Percentiles rank a stretch among this genome's conserved stretches.
These are phyloP conservation scores for Wakefieldia striispora DNA, from an alignment of 768 basidiomycete genomes.

Conservation along the genomic window DNA sequence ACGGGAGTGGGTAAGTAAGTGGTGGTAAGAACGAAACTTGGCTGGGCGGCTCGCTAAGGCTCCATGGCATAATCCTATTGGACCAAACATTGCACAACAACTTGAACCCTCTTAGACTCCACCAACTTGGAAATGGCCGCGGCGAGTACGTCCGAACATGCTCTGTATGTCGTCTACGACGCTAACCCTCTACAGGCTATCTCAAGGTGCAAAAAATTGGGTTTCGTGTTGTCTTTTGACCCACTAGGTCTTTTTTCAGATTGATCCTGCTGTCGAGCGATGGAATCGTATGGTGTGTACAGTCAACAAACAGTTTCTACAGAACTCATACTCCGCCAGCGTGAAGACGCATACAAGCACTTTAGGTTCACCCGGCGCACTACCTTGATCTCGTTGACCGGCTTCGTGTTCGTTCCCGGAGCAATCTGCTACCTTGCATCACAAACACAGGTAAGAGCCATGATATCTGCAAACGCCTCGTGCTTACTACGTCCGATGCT, in stretches of 20 bases:
- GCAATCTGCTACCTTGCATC: conserved; percentile 46
- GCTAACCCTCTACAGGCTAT: conserved; percentile 41
- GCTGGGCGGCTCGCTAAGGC: neutral
- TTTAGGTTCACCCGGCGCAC: conserved; percentile 78
- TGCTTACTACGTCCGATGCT: conserved; percentile 3
- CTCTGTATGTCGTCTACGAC: neutral
- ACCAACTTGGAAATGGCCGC: conserved; percentile 54
- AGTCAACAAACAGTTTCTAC: neutral
- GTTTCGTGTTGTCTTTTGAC: neutral
- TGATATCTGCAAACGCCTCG: conserved; percentile 17
- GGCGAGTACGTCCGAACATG: conserved; percentile 46
- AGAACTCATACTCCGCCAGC: conserved; percentile 39
- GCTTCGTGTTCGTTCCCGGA: conserved; percentile 64
- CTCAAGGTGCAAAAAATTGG: conserved; percentile 46
- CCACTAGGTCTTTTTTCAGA: conserved; percentile 12
- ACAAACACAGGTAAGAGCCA: conserved; percentile 36
- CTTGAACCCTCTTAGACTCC: conserved; percentile 17
- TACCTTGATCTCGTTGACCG: conserved; percentile 58
- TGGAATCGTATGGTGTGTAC: conserved; percentile 58
- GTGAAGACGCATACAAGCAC: conserved; percentile 79
- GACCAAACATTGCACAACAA: conserved; percentile 34
- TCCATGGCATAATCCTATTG: conserved; percentile 1
- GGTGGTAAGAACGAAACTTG: conserved; percentile 23
- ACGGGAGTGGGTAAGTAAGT: conserved; percentile 11
- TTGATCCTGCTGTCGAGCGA: conserved; percentile 61